phyloP scores from a whole-genome alignment of 805 yeast species.

The Saturnispora bothae region DNA sequence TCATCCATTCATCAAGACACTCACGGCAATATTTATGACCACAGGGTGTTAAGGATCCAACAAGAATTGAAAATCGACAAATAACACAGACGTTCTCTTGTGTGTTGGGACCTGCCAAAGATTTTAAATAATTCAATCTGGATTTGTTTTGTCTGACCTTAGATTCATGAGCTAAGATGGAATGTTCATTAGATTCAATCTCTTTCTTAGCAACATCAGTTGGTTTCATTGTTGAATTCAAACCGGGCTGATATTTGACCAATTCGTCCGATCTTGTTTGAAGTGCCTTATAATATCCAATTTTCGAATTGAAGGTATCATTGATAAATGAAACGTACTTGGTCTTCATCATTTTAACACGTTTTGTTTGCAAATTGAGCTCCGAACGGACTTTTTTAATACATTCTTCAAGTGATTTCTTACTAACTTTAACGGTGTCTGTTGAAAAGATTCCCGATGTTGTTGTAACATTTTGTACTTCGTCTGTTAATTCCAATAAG shows the following conservation, averaged over 20 bases:
- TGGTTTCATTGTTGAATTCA: slow-evolving; percentile 14
- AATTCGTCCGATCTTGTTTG: slow-evolving; percentile 84
- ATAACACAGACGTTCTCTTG: slow-evolving; percentile 49
- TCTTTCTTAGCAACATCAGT: slow-evolving; percentile 15
- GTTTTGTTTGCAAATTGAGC: slow-evolving; percentile 34
- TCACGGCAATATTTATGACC: slow-evolving; percentile 86
- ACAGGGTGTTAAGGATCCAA: slow-evolving; percentile 79
- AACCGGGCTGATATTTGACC: slow-evolving; percentile 33
- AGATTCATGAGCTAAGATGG: slow-evolving; percentile 16
- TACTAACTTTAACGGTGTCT: slow-evolving; percentile 1
- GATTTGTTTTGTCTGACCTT: slow-evolving; percentile 21
- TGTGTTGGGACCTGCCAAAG: slow-evolving; percentile 27
- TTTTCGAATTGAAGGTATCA: slow-evolving; percentile 64
- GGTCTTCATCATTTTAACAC: slow-evolving; percentile 31
- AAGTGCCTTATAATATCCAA: slow-evolving; percentile 72
- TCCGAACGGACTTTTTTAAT: slow-evolving; percentile 20
- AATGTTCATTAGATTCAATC: slow-evolving; percentile 9
- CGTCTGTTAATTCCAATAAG: slow-evolving; percentile 18
- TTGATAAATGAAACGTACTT: slow-evolving; percentile 45
- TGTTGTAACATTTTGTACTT: slow-evolving; percentile 4
- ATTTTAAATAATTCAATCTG: slow-evolving; percentile 39
- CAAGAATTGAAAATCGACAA: slow-evolving; percentile 57
- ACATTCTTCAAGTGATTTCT: slow-evolving; percentile 2
- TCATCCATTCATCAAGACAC: slow-evolving; percentile 67
- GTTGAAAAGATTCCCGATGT: background rate